These are phyloP conservation scores for Colletotrichum salicis DNA, from an alignment of 2,329 filamentous ascomycete species.

Conservation along the genomic window DNA sequence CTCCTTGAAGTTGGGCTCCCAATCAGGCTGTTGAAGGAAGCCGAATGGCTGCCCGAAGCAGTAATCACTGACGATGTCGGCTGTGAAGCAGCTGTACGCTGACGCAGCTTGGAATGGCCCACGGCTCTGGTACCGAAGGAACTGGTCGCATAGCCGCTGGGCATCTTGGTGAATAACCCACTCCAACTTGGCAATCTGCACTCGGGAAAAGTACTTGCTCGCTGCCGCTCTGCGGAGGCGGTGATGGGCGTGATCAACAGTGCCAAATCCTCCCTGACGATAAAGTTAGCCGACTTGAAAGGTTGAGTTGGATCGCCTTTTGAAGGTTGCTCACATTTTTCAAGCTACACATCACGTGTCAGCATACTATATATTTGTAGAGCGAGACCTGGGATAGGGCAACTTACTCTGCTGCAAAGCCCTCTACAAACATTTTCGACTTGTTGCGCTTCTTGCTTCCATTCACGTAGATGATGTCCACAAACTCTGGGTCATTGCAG, in stretches of 20 bases:
- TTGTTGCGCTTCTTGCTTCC: constrained; percentile 35
- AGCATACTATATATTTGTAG: not conserved
- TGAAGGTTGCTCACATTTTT: not conserved
- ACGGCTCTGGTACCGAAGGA: too few species aligned
- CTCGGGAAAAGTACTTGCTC: not conserved
- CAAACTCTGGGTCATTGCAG: constrained; percentile 41
- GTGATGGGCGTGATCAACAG: constrained; percentile 39
- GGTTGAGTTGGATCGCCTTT: not conserved
- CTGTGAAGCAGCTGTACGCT: constrained; percentile 37
- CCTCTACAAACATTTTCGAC: constrained; percentile 29
- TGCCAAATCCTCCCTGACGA: constrained; percentile 33
- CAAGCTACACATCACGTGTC: not conserved
- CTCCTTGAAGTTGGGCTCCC: constrained; percentile 28
- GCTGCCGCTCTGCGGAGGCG: constrained; percentile 38
- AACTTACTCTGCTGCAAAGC: constrained; percentile 27
- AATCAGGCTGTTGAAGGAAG: constrained; percentile 28
- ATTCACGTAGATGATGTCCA: constrained; percentile 39
- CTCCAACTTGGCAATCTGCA: too few species aligned
- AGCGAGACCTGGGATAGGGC: not conserved
- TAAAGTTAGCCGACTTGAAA: not conserved
- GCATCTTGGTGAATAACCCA: too few species aligned
- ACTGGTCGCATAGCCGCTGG: too few species aligned
- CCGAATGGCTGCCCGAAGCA: constrained; percentile 39
- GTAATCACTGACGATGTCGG: constrained; percentile 45
- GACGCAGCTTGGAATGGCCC: not conserved